Conservation (phyloP, 257 asterid species). For the Nicotiana tomentosiformis region DNA sequence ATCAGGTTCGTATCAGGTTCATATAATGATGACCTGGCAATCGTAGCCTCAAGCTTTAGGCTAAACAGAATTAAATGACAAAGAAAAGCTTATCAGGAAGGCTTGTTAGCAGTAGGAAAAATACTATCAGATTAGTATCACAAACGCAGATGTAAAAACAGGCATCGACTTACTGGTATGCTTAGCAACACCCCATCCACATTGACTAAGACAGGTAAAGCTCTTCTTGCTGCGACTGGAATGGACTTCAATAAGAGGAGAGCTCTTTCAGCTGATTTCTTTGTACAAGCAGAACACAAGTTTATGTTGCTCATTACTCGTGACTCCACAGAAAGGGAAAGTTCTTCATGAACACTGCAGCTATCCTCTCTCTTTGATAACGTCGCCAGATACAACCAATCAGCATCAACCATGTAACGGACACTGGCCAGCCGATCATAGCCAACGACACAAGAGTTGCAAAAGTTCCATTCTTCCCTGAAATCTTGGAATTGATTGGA, state of each 20-base stretch:
- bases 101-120: neutral
- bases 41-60: neutral
- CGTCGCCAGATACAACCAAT: constrained; percentile 66
- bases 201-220: constrained; percentile 68
- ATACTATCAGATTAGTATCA: neutral
- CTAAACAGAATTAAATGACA: neutral
- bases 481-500: constrained; percentile 5
- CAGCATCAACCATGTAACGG: constrained; percentile 65
- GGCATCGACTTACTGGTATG: constrained; percentile 53
- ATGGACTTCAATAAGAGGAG: constrained; percentile 52
- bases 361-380: constrained; percentile 29
- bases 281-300: constrained; percentile 34
- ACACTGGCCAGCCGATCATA: constrained; percentile 40
- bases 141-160: constrained; percentile 9
- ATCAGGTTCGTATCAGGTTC: neutral
- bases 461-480: constrained; percentile 22
- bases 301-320: constrained; percentile 11
- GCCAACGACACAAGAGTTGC: constrained; percentile 35
- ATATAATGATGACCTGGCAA: neutral
- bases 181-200: constrained; percentile 57
- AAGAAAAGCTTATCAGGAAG: neutral
- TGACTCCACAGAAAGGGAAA: constrained; percentile 1
- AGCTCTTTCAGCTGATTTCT: constrained; percentile 54
- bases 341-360: constrained; percentile 12
- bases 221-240: constrained; percentile 78